These are phyloP conservation scores for Bidens hawaiensis DNA, from an alignment of 140 eudicot genomes.

Conservation along the genomic window DNA sequence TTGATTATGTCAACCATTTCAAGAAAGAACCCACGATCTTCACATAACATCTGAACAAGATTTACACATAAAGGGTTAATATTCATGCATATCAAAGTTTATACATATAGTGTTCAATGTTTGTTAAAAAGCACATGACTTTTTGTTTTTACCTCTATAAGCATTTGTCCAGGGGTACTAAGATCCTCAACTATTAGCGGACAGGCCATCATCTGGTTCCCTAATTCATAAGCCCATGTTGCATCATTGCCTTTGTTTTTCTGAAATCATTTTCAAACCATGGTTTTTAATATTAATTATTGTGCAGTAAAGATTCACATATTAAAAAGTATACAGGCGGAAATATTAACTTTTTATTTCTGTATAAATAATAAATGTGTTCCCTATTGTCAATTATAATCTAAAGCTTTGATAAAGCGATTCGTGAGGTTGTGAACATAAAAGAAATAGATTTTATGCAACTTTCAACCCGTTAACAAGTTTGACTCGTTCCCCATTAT, in stretches of 20 bases:
- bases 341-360: no score
- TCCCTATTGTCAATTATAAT: neutral
- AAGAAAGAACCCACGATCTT: slow-evolving; percentile 69
- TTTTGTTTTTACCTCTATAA: slow-evolving; percentile 55
- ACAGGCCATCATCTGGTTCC: slow-evolving; percentile 53
- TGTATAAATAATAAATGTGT: no score
- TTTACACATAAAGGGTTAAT: neutral
- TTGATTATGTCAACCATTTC: slow-evolving; percentile 59
- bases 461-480: slow-evolving; percentile 26
- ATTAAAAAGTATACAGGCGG: no score
- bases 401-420: neutral
- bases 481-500: slow-evolving; percentile 64
- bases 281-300: no score
- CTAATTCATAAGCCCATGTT: slow-evolving; percentile 89
- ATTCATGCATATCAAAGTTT: neutral
- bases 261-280: slow-evolving; percentile 12
- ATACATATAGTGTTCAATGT: neutral
- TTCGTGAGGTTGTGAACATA: neutral
- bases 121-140: neutral
- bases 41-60: slow-evolving; percentile 63
- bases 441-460: neutral
- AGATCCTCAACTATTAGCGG: slow-evolving; percentile 84
- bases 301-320: no score
- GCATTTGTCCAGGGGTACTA: slow-evolving; percentile 72
- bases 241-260: slow-evolving; percentile 27